Conservation (phyloP, 1,284 basidiomycete species). For the Vanrija sp. region DNA sequence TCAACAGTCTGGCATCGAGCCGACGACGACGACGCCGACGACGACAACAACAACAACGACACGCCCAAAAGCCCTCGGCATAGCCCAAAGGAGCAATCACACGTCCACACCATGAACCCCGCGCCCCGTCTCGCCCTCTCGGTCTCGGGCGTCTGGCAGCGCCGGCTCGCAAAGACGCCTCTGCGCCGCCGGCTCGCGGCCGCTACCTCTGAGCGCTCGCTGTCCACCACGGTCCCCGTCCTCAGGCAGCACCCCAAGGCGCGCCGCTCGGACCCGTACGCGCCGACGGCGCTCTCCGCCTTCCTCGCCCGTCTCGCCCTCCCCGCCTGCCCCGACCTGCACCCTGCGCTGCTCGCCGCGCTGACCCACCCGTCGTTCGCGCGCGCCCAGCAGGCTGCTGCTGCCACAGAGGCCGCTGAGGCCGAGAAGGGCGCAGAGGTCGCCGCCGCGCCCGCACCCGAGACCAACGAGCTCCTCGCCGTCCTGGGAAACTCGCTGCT, state of each 20-base stretch:
- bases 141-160: conserved; percentile 15
- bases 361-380: conserved; percentile 74
- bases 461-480: conserved; percentile 74
- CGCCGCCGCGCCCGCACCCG: not conserved
- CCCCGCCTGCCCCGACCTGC: conserved; percentile 24
- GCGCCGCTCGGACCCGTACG: conserved; percentile 8
- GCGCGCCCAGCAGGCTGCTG: conserved; percentile 14
- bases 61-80: too few relatives aligned
- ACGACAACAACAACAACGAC: too few relatives aligned
- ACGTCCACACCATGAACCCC: conserved; percentile 1
- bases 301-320: conserved; percentile 42
- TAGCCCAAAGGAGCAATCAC: too few relatives aligned
- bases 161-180: conserved; percentile 26
- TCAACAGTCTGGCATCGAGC: not conserved
- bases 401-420: not conserved
- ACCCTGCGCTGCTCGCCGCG: conserved; percentile 34
- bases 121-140: conserved; percentile 16
- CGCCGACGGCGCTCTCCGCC: conserved; percentile 35
- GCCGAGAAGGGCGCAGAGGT: not conserved
- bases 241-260: conserved; percentile 4
- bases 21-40: not conserved
- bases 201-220: not conserved
- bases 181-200: conserved; percentile 10
- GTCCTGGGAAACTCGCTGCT: conserved; percentile 82
- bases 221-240: conserved; percentile 5